Evolutionary conservation across 2,329 filamentous ascomycete genomes (phyloP).

Genomic region (Pseudonectria foliicola): DNA sequence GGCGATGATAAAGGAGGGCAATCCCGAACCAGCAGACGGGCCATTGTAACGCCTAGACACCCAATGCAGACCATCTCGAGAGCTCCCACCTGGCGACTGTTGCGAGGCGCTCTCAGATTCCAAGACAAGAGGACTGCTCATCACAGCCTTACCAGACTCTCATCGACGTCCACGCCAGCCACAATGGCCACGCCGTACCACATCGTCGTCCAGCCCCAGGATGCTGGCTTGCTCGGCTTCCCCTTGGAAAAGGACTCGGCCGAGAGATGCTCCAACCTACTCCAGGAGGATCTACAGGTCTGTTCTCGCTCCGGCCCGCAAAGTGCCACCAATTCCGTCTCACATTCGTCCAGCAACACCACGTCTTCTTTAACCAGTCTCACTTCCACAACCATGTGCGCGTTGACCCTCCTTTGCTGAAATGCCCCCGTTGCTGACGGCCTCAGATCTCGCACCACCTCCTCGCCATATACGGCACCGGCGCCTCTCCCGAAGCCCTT

Average conservation of each 20-base stretch:
- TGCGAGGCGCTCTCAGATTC: no score
- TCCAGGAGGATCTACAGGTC: conserved; percentile 69
- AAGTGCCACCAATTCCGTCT: conserved; percentile 2
- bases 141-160: no score
- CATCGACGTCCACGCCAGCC: not conserved
- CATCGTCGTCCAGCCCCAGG: conserved; percentile 39
- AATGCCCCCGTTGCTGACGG: not conserved
- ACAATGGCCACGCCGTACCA: conserved; percentile 41
- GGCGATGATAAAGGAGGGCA: no score
- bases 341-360: conserved; percentile 37
- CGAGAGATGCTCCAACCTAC: conserved; percentile 53
- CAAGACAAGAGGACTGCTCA: no score
- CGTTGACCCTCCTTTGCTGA: not conserved
- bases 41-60: no score
- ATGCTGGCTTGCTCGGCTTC: conserved; percentile 43
- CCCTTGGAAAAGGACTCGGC: conserved; percentile 52
- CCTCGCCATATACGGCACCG: conserved; percentile 68
- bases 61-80: no score
- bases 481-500: conserved; percentile 54
- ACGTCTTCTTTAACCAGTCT: conserved; percentile 70
- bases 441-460: conserved; percentile 62
- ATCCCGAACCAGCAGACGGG: no score
- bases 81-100: no score
- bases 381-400: conserved; percentile 76
- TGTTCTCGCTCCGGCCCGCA: not conserved